These are phyloP conservation scores for Rasamsonia emersonii DNA, from an alignment of 2,329 filamentous ascomycete species.

Conservation along the genomic window DNA sequence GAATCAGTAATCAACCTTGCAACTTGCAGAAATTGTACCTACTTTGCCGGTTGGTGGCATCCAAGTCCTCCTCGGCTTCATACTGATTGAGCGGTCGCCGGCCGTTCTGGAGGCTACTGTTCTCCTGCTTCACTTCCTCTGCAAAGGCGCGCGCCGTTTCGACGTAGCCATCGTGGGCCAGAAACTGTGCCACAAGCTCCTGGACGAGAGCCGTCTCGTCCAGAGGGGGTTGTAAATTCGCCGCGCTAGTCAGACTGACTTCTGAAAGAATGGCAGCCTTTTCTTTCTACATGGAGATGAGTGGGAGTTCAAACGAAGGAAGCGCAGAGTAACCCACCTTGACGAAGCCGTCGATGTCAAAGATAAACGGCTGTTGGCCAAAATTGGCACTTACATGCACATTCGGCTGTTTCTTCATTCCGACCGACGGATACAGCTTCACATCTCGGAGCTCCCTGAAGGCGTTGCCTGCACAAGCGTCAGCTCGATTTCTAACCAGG, in stretches of 20 bases:
- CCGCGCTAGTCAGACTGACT: constrained; percentile 53
- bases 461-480: constrained; percentile 45
- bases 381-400: constrained; percentile 55
- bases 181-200: constrained; percentile 73
- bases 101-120: constrained; percentile 57
- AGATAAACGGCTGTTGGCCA: constrained; percentile 68
- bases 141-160: constrained; percentile 87
- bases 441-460: constrained; percentile 38
- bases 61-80: constrained; percentile 69
- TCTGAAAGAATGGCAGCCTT: constrained; percentile 50
- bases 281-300: constrained; percentile 44
- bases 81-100: constrained; percentile 48
- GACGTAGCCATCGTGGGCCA: constrained; percentile 91
- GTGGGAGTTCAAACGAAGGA: neutral
- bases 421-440: constrained; percentile 48
- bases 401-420: constrained; percentile 55
- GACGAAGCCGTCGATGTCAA: constrained; percentile 83
- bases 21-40: constrained; percentile 28
- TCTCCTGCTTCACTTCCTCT: constrained; percentile 67
- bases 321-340: constrained; percentile 43
- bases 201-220: constrained; percentile 74
- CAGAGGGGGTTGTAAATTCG: constrained; percentile 52
- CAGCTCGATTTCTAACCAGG: neutral
- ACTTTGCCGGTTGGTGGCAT: constrained; percentile 83
- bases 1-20: neutral